Percentiles rank a stretch among this genome's conserved stretches.
These are phyloP conservation scores for Aspergillus avenaceus DNA, from an alignment of 495 filamentous ascomycete genomes.

Conservation along the genomic window DNA sequence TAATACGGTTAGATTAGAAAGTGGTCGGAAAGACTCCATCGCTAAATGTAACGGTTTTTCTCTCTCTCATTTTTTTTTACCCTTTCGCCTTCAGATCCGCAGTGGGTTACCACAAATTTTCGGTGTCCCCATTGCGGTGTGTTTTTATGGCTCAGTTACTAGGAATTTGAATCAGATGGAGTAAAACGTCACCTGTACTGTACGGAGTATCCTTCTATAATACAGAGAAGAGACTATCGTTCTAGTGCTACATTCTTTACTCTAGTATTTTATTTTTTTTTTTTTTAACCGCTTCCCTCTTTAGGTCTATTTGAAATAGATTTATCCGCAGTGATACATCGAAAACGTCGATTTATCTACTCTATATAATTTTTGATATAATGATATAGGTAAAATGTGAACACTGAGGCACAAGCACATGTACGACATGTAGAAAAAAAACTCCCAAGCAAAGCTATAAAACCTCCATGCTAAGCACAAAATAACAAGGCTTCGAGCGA, in stretches of 20 bases:
- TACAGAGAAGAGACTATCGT: neutral
- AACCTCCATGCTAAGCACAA: no score
- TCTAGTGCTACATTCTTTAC: neutral
- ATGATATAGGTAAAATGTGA: neutral
- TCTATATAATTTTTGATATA: neutral
- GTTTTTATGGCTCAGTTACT: conserved; percentile 9
- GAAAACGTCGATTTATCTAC: neutral
- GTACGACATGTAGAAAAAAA: no score
- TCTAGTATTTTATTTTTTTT: no score
- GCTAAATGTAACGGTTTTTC: neutral
- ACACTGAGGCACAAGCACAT: neutral
- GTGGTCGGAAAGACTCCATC: neutral
- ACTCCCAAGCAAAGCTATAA: no score
- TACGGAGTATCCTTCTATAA: no score
- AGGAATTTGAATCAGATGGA: conserved; percentile 4
- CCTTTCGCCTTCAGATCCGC: conserved; percentile 17
- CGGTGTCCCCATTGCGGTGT: conserved; percentile 18
- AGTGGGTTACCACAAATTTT: conserved; percentile 16
- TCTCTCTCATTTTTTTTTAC: neutral
- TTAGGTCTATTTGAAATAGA: neutral
- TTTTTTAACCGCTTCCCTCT: no score
- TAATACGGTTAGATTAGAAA: neutral
- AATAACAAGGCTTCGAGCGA: no score
- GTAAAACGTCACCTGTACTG: neutral
- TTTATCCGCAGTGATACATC: neutral